phyloP scores from a whole-genome alignment of 805 yeast species.

The Clavispora phyllophila region DNA sequence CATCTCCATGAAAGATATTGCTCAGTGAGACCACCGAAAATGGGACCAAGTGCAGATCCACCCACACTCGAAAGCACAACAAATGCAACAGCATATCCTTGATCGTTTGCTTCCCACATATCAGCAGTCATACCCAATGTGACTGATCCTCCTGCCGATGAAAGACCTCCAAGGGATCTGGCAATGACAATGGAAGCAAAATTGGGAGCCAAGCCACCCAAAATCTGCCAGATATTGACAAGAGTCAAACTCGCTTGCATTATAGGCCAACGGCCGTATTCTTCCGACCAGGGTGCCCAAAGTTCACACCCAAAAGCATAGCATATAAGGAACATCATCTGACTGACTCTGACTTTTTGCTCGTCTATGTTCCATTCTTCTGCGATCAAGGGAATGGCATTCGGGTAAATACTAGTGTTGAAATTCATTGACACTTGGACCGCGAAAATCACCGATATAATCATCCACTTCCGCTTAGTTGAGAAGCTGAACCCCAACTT shows the following conservation, averaged over 20 bases:
- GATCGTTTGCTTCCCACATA: conserved; percentile 29
- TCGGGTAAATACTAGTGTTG: conserved; percentile 32
- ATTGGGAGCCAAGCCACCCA: conserved; percentile 28
- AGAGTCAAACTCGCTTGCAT: conserved; percentile 26
- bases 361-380: conserved; percentile 19
- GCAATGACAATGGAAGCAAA: conserved; percentile 22
- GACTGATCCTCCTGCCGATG: conserved; percentile 31
- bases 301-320: conserved; percentile 32
- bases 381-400: conserved; percentile 18
- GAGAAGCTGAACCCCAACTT: conserved; percentile 31
- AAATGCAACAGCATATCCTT: conserved; percentile 29
- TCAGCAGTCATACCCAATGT: conserved; percentile 32
- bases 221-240: conserved; percentile 29
- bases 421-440: conserved; percentile 40
- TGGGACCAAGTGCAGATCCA: conserved; percentile 26
- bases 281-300: conserved; percentile 35
- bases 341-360: conserved; percentile 22
- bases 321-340: conserved; percentile 26
- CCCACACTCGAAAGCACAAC: conserved; percentile 30
- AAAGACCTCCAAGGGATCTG: conserved; percentile 25
- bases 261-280: conserved; percentile 30
- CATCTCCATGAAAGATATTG: conserved; percentile 18
- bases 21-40: conserved; percentile 22
- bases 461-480: conserved; percentile 28
- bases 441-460: conserved; percentile 30